These are phyloP conservation scores for Oldenlandia corymbosa DNA, from an alignment of 257 asterid genomes.

Conservation along the genomic window DNA sequence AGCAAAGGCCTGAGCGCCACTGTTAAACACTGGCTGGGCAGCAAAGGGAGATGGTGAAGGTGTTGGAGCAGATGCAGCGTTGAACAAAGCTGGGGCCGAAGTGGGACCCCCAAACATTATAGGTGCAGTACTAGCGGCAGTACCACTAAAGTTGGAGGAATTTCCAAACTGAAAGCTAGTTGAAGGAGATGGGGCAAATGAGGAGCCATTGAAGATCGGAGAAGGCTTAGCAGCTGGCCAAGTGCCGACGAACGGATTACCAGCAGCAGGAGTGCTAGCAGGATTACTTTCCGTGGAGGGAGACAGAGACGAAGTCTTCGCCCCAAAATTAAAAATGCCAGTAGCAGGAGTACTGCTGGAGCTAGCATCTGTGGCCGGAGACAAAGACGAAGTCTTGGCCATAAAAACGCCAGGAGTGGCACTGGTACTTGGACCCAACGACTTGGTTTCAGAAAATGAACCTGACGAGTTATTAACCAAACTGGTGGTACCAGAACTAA, in stretches of 20 bases:
- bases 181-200: constrained; percentile 32
- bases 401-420: constrained; percentile 15
- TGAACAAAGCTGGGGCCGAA: constrained; percentile 36
- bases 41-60: constrained; percentile 22
- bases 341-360: constrained; percentile 9
- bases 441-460: constrained; percentile 15
- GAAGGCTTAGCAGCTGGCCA: constrained; percentile 36
- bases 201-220: constrained; percentile 32
- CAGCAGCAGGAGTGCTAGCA: constrained; percentile 30
- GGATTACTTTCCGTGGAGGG: constrained; percentile 37
- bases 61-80: constrained; percentile 31
- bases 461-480: constrained; percentile 14
- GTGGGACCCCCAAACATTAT: constrained; percentile 33
- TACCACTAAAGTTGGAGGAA: constrained; percentile 32
- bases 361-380: constrained; percentile 13
- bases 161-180: constrained; percentile 47
- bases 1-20: constrained; percentile 10
- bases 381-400: constrained; percentile 5
- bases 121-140: constrained; percentile 30
- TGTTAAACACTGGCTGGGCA: constrained; percentile 28
- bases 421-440: constrained; percentile 8
- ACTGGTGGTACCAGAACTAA: constrained; percentile 7
- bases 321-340: constrained; percentile 23
- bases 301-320: constrained; percentile 31
- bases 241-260: constrained; percentile 39